These are phyloP conservation scores for Multifurca ochricompacta DNA, from an alignment of 768 basidiomycete genomes.

Conservation along the genomic window DNA sequence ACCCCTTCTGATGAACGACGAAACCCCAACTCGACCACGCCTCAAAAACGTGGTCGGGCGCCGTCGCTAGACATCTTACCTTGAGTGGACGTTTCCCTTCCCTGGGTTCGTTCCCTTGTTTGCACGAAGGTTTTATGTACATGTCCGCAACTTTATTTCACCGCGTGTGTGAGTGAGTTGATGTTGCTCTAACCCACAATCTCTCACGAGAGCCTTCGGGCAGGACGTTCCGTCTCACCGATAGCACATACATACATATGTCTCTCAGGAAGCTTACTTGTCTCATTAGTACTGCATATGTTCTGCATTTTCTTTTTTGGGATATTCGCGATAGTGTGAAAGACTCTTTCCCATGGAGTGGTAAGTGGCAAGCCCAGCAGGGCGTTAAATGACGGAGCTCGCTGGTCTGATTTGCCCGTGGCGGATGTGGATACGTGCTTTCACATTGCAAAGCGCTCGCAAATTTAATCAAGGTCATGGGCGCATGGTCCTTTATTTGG, in stretches of 20 bases:
- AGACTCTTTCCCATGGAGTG: background rate
- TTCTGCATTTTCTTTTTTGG: constrained; percentile 4
- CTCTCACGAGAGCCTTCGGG: background rate
- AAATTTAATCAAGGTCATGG: background rate
- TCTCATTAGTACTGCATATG: constrained; percentile 1
- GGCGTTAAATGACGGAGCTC: too few relatives aligned
- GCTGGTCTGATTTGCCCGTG: background rate
- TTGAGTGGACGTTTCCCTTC: background rate
- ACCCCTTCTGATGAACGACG: constrained; percentile 35
- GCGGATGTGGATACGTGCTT: background rate
- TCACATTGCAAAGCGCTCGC: background rate
- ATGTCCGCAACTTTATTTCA: background rate
- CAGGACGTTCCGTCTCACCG: background rate
- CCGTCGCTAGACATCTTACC: constrained; percentile 34
- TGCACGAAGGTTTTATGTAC: background rate
- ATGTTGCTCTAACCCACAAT: constrained; percentile 8
- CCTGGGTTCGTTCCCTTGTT: background rate
- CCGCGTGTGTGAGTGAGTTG: constrained; percentile 5
- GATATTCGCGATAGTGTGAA: background rate
- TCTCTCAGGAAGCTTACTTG: background rate
- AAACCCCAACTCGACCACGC: constrained; percentile 58
- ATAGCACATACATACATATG: background rate
- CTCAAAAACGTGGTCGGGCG: constrained; percentile 38
- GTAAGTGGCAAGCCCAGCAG: too few relatives aligned
- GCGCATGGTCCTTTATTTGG: background rate